These are phyloP conservation scores for Stellera chamaejasme DNA, from an alignment of 345 rosid genomes.

Conservation along the genomic window DNA sequence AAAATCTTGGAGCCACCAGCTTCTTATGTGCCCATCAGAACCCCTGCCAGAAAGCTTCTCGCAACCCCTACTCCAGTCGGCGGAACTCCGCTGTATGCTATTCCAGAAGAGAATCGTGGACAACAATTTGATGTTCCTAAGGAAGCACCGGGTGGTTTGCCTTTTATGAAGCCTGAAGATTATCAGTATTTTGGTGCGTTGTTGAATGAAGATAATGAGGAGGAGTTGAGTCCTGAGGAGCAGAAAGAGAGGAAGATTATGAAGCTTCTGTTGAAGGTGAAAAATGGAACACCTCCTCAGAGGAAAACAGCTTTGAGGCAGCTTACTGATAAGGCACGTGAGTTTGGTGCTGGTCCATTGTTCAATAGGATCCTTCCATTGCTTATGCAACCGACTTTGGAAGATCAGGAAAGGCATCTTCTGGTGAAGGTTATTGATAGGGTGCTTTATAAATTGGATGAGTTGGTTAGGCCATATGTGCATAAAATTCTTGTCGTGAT, in stretches of 20 bases:
- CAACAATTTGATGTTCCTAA: conserved; percentile 96
- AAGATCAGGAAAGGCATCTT: conserved; percentile 99
- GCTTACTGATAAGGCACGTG: conserved; percentile 96
- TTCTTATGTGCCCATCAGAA: conserved; percentile 87
- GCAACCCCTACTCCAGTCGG: conserved; percentile 94
- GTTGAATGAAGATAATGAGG: conserved; percentile 90
- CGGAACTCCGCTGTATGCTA: conserved; percentile 61
- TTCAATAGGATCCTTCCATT: conserved; percentile 80
- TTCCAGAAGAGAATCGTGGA: conserved; percentile 91
- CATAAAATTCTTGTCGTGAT: conserved; percentile 99
- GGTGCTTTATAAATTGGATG: conserved; percentile 88
- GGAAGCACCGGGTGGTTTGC: conserved; percentile 84
- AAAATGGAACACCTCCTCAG: conserved; percentile 97
- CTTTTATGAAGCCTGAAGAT: conserved; percentile 97
- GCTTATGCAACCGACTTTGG: conserved; percentile 98
- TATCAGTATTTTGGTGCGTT: conserved; percentile 85
- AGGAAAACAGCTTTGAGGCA: conserved; percentile 96
- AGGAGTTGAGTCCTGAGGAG: conserved; percentile 83
- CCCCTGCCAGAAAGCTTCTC: conserved; percentile 78
- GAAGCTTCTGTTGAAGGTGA: conserved; percentile 94
- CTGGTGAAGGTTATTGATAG: conserved; percentile 97
- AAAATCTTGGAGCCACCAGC: conserved; percentile 93
- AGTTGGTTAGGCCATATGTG: conserved; percentile 91
- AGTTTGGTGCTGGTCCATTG: conserved; percentile 95
- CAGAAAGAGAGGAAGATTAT: conserved; percentile 97